Evolutionary conservation across 306 rosid genomes (phyloP).

Genomic region (Comarum palustre): DNA sequence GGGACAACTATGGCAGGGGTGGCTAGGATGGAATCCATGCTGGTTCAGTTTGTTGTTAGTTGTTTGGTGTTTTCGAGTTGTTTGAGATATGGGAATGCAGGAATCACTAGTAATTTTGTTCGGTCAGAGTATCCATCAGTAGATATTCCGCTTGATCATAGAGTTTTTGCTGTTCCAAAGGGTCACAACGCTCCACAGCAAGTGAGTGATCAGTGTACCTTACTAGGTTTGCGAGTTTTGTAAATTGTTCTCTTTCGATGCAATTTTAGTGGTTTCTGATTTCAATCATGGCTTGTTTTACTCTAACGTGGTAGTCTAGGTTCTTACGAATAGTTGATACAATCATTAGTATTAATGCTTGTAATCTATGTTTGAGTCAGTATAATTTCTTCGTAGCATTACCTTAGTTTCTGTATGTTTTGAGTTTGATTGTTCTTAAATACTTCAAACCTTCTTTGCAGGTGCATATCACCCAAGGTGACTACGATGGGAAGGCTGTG

Average conservation of each 20-base stretch:
- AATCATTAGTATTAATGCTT: too few species aligned
- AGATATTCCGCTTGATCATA: slow-evolving; percentile 68
- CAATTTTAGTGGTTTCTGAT: background rate
- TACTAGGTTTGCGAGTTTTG: background rate
- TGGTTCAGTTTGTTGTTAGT: slow-evolving; percentile 44
- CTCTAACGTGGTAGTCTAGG: background rate
- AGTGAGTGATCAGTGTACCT: slow-evolving; percentile 35
- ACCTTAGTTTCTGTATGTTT: background rate
- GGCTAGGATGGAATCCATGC: slow-evolving; percentile 31
- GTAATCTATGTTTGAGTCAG: background rate
- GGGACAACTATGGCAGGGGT: slow-evolving; percentile 27
- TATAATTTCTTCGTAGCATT: background rate
- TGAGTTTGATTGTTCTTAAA: slow-evolving; percentile 13
- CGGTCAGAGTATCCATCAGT: slow-evolving; percentile 69
- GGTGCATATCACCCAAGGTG: slow-evolving; percentile 98
- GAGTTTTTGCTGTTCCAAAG: slow-evolving; percentile 62
- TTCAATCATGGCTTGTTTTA: background rate
- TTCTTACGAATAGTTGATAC: too few species aligned
- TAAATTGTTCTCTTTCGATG: too few species aligned
- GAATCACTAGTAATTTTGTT: slow-evolving; percentile 71
- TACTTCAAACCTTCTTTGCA: slow-evolving; percentile 28
- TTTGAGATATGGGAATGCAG: slow-evolving; percentile 48
- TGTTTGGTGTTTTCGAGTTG: slow-evolving; percentile 43
- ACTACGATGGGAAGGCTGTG: slow-evolving; percentile 88
- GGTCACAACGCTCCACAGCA: slow-evolving; percentile 93